phyloP scores from a whole-genome alignment of 192 early-diverging fungal genomes.

The Glomus cerebriforme region DNA sequence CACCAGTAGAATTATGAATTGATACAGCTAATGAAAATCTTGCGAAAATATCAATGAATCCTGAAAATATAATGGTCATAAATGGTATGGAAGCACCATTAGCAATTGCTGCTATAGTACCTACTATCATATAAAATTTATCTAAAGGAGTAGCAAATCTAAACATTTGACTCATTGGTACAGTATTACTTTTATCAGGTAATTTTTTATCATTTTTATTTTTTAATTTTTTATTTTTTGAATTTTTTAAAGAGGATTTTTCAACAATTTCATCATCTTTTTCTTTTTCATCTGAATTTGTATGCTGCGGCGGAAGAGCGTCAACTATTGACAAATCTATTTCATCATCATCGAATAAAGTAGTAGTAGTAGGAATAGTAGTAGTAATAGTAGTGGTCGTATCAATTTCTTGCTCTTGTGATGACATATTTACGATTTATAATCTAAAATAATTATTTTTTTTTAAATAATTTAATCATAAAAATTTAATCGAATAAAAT shows the following conservation, averaged over 20 bases:
- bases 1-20: not conserved
- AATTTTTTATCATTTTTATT: constrained; percentile 37
- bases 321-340: not conserved
- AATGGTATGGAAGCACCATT: not conserved
- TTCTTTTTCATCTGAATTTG: not conserved
- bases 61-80: constrained; percentile 8
- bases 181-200: constrained; percentile 22
- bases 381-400: no score
- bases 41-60: not conserved
- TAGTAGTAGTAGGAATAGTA: no score
- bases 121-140: not conserved
- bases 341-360: not conserved
- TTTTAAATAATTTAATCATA: no score
- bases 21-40: not conserved
- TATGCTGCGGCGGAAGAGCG: not conserved
- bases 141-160: not conserved
- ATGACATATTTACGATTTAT: no score
- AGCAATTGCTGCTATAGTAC: not conserved
- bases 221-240: not conserved
- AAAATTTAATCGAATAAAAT: no score
- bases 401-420: no score
- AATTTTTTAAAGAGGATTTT: not conserved
- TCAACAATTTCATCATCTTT: not conserved
- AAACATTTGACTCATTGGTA: constrained; percentile 45
- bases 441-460: no score